Base-by-base conservation (phyloP, 768 basidiomycete genomes). In the Crassisporium funariophilum region DNA sequence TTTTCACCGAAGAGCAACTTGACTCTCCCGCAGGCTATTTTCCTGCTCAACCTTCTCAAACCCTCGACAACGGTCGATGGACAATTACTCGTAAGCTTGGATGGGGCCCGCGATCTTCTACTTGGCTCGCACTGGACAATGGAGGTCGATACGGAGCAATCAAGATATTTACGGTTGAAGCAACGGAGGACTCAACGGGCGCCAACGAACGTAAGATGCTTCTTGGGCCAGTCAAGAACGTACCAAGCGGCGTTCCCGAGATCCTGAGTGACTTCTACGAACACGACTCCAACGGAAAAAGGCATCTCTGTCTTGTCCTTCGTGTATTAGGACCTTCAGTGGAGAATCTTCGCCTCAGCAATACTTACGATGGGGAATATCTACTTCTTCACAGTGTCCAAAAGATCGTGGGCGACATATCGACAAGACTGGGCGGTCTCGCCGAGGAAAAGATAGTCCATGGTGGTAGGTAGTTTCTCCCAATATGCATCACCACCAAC, bases 51-150 rank as follows among this genome's bases (percentile, higher is more conserved):
- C 54, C 46, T 20, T 52, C 46, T 13, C 40, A 49, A 39, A 36
- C 38, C 11, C 45, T 55, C 20, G n/a, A 49, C 12, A 27, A 68
- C 19, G 76, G 72, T 4, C 55, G 74, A 31, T 80, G 78, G 59
- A 54, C 66, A 21, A 68, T 79, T 43, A 70, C 78, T 23, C 59
- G 78, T 35, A 80, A 81, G 57, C 59, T 81, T 20, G 79, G 79
- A 10, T 76, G 70, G 72, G 74, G 74, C 4, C 66, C 68, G 40
- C 73, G 69, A 52, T 72, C 71, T 3, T 75, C 70, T 1, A 69
- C 69, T 8, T 72, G 72, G 72, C 58, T 70, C 13, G 67, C 54
- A 15, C 44, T 59, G 33, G 60, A 67, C 16, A 41, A 52, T 10
- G 16, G 49, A 16, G 35, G 36, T 4, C 19, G 24, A 33, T 25